Evolutionary conservation across 768 basidiomycete genomes (phyloP).

Genomic region (Macrolepiota fuliginosa): DNA sequence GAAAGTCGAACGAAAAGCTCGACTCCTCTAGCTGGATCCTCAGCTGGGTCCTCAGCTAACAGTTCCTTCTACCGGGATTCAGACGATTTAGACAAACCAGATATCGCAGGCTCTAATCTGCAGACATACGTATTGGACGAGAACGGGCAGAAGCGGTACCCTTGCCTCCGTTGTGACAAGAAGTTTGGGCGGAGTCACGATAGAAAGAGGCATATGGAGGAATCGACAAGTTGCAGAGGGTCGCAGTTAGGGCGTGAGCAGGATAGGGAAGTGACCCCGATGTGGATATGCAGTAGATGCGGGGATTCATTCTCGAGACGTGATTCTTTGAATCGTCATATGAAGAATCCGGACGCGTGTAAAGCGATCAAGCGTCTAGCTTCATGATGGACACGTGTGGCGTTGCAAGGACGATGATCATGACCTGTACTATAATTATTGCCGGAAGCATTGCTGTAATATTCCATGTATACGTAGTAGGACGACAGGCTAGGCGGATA

Average conservation of each 20-base stretch:
- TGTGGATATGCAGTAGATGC: constrained; percentile 7
- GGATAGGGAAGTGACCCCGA: not conserved
- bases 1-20: not conserved
- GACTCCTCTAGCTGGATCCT: not conserved
- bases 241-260: not conserved
- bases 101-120: not conserved
- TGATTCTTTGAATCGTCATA: constrained; percentile 8
- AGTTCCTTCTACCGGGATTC: not conserved
- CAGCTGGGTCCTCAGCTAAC: not conserved
- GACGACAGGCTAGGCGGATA: not conserved
- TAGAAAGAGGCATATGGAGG: constrained; percentile 10
- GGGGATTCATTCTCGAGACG: constrained; percentile 10
- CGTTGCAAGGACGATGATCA: not conserved
- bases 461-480: constrained; percentile 1
- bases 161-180: constrained; percentile 9
- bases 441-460: not conserved
- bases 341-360: constrained; percentile 10
- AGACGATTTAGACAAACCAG: not conserved
- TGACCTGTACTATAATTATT: constrained; percentile 1
- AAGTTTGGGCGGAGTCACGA: constrained; percentile 8
- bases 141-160: constrained; percentile 5
- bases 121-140: constrained; percentile 1
- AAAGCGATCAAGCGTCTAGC: not conserved
- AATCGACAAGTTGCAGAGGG: constrained; percentile 11
- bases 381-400: constrained; percentile 1